Conservation (phyloP, 2,329 filamentous ascomycete genomes). For the Leptodontidium sp. region DNA sequence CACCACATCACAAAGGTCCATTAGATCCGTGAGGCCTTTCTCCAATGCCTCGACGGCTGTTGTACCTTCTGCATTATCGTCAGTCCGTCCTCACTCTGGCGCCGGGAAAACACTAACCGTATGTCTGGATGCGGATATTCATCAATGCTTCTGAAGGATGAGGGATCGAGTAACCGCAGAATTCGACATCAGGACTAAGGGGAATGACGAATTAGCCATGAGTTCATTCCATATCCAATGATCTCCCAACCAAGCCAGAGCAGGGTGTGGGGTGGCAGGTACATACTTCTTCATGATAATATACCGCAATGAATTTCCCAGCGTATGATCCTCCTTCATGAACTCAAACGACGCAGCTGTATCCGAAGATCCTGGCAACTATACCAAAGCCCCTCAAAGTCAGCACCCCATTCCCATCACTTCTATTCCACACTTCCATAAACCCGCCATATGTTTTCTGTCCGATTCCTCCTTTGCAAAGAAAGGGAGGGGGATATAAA, state of each 20-base stretch:
- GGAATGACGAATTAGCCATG: constrained; percentile 24
- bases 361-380: constrained; percentile 87
- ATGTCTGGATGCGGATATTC: constrained; percentile 97
- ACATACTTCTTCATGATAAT: constrained; percentile 98
- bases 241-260: background rate
- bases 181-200: constrained; percentile 88
- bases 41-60: constrained; percentile 86
- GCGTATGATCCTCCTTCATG: constrained; percentile 89
- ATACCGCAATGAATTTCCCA: constrained; percentile 92
- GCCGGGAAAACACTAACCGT: constrained; percentile 67
- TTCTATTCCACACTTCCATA: background rate
- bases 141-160: constrained; percentile 96
- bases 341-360: constrained; percentile 96
- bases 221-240: background rate
- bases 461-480: too few species aligned
- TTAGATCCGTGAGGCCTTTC: constrained; percentile 88
- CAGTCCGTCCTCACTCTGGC: constrained; percentile 22
- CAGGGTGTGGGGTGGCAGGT: background rate
- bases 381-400: background rate
- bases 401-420: background rate
- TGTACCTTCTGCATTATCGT: constrained; percentile 68
- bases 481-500: background rate
- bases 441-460: background rate
- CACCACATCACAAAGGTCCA: constrained; percentile 92
- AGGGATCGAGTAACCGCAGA: constrained; percentile 97